Conservation (phyloP, 352 stramenopile species). For the Globisporangium polare region DNA sequence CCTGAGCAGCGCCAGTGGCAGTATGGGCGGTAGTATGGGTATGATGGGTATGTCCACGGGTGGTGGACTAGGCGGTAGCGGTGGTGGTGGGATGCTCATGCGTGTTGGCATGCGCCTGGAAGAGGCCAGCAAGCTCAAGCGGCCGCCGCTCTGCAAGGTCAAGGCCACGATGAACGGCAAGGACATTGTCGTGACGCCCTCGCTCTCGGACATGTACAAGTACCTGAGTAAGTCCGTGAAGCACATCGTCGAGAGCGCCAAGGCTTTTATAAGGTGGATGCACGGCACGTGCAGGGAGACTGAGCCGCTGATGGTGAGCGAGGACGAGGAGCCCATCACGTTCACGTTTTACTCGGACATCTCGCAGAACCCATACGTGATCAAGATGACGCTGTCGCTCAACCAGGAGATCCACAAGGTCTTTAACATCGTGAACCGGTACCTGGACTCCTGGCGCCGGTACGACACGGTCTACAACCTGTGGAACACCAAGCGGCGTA, state of each 20-base stretch:
- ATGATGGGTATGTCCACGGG: constrained; percentile 33
- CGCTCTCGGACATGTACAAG: constrained; percentile 95
- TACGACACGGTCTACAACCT: constrained; percentile 95
- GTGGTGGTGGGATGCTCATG: constrained; percentile 1
- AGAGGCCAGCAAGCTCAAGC: constrained; percentile 69
- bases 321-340: constrained; percentile 93
- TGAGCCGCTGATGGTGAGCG: constrained; percentile 79
- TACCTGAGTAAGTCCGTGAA: constrained; percentile 93
- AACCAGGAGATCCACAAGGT: constrained; percentile 94
- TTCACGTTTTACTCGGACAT: constrained; percentile 96
- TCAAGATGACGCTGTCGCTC: constrained; percentile 93
- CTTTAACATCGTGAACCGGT: constrained; percentile 93
- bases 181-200: constrained; percentile 93
- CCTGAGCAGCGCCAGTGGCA: constrained; percentile 37
- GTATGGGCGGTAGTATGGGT: neutral
- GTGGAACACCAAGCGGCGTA: constrained; percentile 92
- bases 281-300: constrained; percentile 92
- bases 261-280: constrained; percentile 95
- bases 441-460: constrained; percentile 91
- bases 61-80: constrained; percentile 13
- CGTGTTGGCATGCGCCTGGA: constrained; percentile 26
- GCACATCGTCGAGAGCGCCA: constrained; percentile 93
- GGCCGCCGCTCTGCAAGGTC: constrained; percentile 90
- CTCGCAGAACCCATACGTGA: constrained; percentile 93
- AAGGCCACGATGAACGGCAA: constrained; percentile 94